A percentile compares a stretch with the other conserved stretches of the same genome.
Conservation (phyloP, 306 rosid genomes). For the Vachellia pachyceras region DNA sequence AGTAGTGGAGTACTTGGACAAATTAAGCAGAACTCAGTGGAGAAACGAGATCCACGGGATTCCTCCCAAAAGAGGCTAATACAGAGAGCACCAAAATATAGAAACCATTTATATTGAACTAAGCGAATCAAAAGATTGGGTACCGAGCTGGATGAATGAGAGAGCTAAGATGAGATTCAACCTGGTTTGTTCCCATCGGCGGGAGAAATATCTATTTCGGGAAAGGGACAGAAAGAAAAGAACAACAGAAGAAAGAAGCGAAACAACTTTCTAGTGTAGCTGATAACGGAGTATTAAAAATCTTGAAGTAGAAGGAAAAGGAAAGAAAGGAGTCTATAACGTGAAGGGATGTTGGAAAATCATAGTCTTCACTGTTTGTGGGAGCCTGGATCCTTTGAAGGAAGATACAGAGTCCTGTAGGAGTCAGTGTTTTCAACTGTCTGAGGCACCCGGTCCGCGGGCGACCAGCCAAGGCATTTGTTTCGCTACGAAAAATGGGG, state of each 20-base stretch:
- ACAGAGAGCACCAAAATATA: background rate
- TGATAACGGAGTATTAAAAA: background rate
- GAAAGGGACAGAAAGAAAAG: background rate
- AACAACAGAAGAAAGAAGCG: background rate
- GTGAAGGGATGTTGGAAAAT: background rate
- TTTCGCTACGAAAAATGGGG: background rate
- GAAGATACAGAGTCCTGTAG: background rate
- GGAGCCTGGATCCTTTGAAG: background rate
- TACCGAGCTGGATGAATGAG: background rate
- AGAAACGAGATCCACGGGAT: constrained; percentile 14
- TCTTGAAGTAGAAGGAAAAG: background rate
- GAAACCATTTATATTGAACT: background rate
- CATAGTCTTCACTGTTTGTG: background rate
- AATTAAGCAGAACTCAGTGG: background rate
- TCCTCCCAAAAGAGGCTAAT: background rate
- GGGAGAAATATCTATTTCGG: constrained; percentile 27
- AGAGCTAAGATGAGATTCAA: constrained; percentile 9
- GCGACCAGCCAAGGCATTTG: background rate
- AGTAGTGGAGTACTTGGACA: background rate
- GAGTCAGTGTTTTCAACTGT: constrained; percentile 9
- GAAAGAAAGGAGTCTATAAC: background rate
- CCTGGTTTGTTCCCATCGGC: background rate
- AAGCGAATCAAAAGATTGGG: background rate
- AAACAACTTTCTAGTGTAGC: background rate
- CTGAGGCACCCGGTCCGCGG: background rate